These are phyloP conservation scores for Marasmius tenuissimus DNA, from an alignment of 1,284 basidiomycete species.

Conservation along the genomic window DNA sequence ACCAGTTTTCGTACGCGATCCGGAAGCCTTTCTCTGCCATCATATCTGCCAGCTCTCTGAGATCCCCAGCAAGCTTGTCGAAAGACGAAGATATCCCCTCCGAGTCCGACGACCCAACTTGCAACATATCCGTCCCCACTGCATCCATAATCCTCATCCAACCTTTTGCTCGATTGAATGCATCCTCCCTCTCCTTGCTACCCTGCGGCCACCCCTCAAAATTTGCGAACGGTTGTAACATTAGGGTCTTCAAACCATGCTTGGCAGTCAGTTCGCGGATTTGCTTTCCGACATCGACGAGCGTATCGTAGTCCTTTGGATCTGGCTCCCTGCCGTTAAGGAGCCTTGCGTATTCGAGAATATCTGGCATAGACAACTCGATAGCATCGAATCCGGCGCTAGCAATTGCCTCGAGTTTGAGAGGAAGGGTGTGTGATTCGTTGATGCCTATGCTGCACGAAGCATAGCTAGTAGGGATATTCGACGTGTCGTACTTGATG, in stretches of 20 bases:
- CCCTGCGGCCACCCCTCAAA: slow-evolving; percentile 3
- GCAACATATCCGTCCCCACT: not conserved
- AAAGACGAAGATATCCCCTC: not conserved
- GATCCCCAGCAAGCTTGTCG: not conserved
- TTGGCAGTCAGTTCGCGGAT: not conserved
- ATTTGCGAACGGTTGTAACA: slow-evolving; percentile 4
- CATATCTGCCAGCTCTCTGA: not conserved
- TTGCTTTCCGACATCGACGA: not conserved
- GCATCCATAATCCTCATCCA: slow-evolving; percentile 5
- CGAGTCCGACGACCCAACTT: not conserved
- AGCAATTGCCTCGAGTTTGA: slow-evolving; percentile 1
- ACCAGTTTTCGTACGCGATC: not conserved
- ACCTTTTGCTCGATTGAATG: not conserved
- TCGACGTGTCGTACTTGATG: not conserved
- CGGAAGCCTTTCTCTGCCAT: not conserved
- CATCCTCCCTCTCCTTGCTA: not conserved
- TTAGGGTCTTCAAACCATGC: not conserved
- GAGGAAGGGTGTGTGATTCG: not conserved
- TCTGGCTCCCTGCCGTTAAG: not conserved
- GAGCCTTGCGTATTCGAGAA: not conserved
- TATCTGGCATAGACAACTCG: slow-evolving; percentile 1
- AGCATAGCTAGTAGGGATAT: not conserved
- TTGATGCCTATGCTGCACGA: not conserved
- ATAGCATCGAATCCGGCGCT: not conserved
- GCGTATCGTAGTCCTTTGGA: not conserved